Conservation (phyloP, 2,329 filamentous ascomycete species). For the Pseudopithomyces maydicus region DNA sequence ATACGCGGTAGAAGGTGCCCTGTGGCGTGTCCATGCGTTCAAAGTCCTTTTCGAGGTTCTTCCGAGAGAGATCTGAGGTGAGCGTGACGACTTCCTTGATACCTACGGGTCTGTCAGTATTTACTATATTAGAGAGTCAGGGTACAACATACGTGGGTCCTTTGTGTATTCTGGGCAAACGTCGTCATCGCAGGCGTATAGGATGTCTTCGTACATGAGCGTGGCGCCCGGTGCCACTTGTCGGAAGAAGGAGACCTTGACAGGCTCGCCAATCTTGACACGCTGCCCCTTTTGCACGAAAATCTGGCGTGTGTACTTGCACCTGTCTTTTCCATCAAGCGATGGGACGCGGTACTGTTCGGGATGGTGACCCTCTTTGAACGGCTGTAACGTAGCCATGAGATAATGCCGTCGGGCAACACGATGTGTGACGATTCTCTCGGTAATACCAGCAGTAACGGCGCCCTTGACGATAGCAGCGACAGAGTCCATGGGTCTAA, state of each 20-base stretch:
- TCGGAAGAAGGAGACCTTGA: slow-evolving; percentile 98
- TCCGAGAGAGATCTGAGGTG: slow-evolving; percentile 93
- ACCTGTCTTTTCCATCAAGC: slow-evolving; percentile 94
- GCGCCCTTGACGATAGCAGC: slow-evolving; percentile 98
- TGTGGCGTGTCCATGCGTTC: slow-evolving; percentile 99
- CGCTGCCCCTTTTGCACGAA: slow-evolving; percentile 98
- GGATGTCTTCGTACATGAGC: slow-evolving; percentile 98
- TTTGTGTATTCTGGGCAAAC: slow-evolving; percentile 99
- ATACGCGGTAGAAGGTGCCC: slow-evolving; percentile 70
- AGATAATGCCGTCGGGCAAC: slow-evolving; percentile 97
- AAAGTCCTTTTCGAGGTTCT: slow-evolving; percentile 99
- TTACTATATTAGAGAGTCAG: background rate
- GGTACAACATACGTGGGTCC: slow-evolving; percentile 83
- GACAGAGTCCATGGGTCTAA: slow-evolving; percentile 98
- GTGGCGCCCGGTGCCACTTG: slow-evolving; percentile 96
- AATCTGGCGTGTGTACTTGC: slow-evolving; percentile 98
- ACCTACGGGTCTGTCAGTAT: slow-evolving; percentile 57
- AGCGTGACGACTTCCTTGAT: slow-evolving; percentile 99
- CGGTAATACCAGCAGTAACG: slow-evolving; percentile 96
- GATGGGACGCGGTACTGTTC: slow-evolving; percentile 97
- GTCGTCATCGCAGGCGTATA: slow-evolving; percentile 97
- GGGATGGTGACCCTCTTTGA: slow-evolving; percentile 98
- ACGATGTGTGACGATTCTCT: slow-evolving; percentile 94
- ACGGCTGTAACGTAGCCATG: slow-evolving; percentile 97
- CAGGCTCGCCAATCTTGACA: slow-evolving; percentile 98